Evolutionary conservation across 345 rosid genomes (phyloP).

Genomic region (Citropsis articulata): DNA sequence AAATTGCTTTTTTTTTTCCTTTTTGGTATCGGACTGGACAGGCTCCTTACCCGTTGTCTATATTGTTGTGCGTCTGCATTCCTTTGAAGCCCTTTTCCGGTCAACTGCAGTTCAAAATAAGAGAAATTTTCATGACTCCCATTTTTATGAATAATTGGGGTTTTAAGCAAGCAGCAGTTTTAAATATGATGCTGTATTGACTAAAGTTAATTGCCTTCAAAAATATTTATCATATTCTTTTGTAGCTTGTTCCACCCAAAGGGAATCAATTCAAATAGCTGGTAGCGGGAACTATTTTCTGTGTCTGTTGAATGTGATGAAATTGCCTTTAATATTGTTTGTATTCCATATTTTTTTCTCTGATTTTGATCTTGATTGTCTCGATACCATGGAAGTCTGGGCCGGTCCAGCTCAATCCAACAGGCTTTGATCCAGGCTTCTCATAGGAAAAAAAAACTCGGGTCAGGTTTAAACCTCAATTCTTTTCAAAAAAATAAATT

Average conservation of each 20-base stretch:
- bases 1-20: neutral
- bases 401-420: too few species aligned
- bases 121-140: neutral
- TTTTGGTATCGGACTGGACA: neutral
- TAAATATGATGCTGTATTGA: neutral
- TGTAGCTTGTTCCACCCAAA: constrained; percentile 4
- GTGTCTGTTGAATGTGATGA: neutral
- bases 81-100: neutral
- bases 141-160: constrained; percentile 28
- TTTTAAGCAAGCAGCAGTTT: constrained; percentile 10
- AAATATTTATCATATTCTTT: constrained; percentile 5
- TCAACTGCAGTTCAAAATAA: constrained; percentile 20
- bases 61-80: constrained; percentile 17
- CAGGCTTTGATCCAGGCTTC: too few species aligned
- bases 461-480: too few species aligned
- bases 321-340: neutral
- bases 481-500: too few species aligned
- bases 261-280: neutral
- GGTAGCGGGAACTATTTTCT: neutral
- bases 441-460: too few species aligned
- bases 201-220: neutral
- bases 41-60: constrained; percentile 10
- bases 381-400: too few species aligned
- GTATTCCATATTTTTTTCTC: too few species aligned
- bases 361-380: too few species aligned